These are phyloP conservation scores for Novymonas esmeraldas DNA, from an alignment of 208 protist species.

Conservation along the genomic window DNA sequence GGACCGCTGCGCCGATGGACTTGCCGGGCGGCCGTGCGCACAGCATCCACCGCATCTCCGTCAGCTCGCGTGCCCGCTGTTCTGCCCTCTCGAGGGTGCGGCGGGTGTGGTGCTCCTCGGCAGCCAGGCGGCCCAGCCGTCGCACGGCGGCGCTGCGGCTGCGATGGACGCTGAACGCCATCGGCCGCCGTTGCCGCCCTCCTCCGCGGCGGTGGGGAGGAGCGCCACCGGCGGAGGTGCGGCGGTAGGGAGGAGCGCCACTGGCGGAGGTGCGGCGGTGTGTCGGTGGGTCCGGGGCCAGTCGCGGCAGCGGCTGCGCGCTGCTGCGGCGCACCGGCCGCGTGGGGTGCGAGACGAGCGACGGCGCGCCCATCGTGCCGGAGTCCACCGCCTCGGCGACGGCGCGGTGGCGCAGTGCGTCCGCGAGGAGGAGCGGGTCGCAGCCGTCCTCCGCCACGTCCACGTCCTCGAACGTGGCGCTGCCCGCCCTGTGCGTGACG, in stretches of 20 bases:
- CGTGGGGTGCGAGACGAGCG: neutral
- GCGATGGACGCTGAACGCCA: no score
- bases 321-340: neutral
- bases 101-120: conserved; percentile 10
- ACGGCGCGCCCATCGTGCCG: neutral
- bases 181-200: no score
- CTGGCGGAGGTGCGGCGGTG: neutral
- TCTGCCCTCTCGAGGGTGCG: neutral
- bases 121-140: neutral
- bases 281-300: no score
- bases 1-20: conserved; percentile 1
- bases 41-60: conserved; percentile 21
- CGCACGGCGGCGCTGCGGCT: neutral
- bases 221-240: neutral
- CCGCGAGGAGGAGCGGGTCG: conserved; percentile 11
- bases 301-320: neutral
- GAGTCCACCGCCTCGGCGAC: conserved; percentile 10
- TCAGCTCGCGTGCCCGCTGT: conserved; percentile 8
- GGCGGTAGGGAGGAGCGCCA: neutral
- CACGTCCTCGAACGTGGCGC: neutral
- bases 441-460: neutral
- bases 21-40: conserved; percentile 2
- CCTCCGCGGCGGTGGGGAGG: neutral
- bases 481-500: neutral
- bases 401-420: conserved; percentile 13